Evolutionary conservation across 805 yeast species (phyloP), one percentile per base, ranked within the genome.

Genomic region (Ogataea ganodermae): DNA sequence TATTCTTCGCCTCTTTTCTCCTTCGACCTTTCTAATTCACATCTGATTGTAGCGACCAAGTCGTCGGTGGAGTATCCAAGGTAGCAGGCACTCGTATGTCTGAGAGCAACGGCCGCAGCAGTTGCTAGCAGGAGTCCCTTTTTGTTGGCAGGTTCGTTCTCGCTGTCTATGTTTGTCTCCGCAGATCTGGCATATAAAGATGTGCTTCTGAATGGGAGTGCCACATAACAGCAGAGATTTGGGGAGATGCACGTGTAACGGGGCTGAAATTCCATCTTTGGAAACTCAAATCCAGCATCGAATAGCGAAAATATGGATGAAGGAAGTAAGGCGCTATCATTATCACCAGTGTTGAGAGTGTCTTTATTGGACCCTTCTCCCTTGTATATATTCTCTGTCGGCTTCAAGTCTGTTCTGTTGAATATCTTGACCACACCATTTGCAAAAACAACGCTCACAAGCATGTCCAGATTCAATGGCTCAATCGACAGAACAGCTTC

Each of bases 11-110:
- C 51, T 32, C 63, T 48, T 20, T 56, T 23, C 28, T 59, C 41
- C 24, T 51, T 23, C 36, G 57, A 57, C n/a, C 61, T 49, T 14
- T 62, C 63, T 5, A 81, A 55, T 49, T 81, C 83, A 1, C 62
- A 53, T 56, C 80, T 80, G 13, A 83, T 72, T 2, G 85, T 68
- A 1, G 78, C 75, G 31, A 85, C 67, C 45, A 89, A 63, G 56
- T 89, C 96, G 58, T 89, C 96, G 3, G 84, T 75, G 46, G 80
- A 76, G 7, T 79, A 69, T 44, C 79, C 84, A 39, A 82, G 74
- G 63, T 83, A 86, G 56, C 91, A 87, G 0, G 90, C 79, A 45
- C 76, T 74, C 0, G 94, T 80, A 62, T 86, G 89, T 6, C 81
- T 67, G 23, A 77, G 72, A 0, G 95, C 88, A 42, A 88, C 65